Evolutionary conservation across 78 protist genomes (phyloP).

Genomic region (Dictyostelium brefeldianum): DNA sequence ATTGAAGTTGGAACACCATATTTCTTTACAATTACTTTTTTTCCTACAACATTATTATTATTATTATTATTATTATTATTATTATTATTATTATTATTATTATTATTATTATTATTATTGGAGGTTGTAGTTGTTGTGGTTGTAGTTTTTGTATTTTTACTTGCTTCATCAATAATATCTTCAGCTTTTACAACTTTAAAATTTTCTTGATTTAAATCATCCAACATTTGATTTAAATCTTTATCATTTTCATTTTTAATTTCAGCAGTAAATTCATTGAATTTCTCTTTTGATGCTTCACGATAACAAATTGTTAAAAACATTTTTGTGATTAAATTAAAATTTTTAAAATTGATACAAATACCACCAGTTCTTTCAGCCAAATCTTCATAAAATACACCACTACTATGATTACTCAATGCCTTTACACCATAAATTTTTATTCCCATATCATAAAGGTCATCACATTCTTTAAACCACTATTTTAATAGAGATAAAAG

Average conservation of each 20-base stretch:
- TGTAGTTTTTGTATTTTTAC: too few species aligned
- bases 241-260: slow-evolving; percentile 5
- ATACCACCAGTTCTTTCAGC: slow-evolving; percentile 81
- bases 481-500: neutral
- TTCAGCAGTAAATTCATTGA: slow-evolving; percentile 42
- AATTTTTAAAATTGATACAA: slow-evolving; percentile 65
- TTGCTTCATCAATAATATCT: neutral
- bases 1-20: slow-evolving; percentile 43
- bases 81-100: neutral
- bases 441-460: slow-evolving; percentile 54
- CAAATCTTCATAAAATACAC: slow-evolving; percentile 73
- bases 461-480: slow-evolving; percentile 86
- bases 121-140: too few species aligned
- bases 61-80: neutral
- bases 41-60: neutral
- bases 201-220: slow-evolving; percentile 62
- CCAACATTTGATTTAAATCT: slow-evolving; percentile 11
- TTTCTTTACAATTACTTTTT: neutral
- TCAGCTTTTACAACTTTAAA: slow-evolving; percentile 10
- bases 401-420: neutral
- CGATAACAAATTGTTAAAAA: slow-evolving; percentile 84
- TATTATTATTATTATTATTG: neutral
- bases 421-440: slow-evolving; percentile 85
- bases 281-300: slow-evolving; percentile 72
- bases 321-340: slow-evolving; percentile 77